Base-by-base conservation (phyloP, 495 filamentous ascomycete genomes). In the Cercophora sp. region DNA sequence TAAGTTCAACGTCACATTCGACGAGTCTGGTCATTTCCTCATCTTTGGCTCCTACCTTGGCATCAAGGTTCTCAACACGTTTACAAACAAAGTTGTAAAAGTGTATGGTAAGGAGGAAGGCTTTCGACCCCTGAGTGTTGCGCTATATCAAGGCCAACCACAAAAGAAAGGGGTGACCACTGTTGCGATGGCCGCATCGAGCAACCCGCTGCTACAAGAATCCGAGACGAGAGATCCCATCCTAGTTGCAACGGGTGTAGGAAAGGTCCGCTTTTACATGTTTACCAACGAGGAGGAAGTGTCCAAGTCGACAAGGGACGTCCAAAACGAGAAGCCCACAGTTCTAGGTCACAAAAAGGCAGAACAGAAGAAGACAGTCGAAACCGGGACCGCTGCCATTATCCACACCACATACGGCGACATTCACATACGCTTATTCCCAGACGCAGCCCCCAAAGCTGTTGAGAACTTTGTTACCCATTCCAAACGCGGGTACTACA, bases 391-490 rank as follows among this genome's bases (percentile, higher is more conserved):
- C 0, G 76, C 85, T 0, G 93, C 91, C 4, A 81, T 92, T 43
- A 76, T 99, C 8, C 93, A 97, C 73, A 99, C 93, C 2, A 92
- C 85, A 1, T 85, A 91, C 65, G 93, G 93, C 48, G 93, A 99
- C 66, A 96, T 99, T 56, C 88, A 93, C 55, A 82, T 99, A 41
- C 88, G 93, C 0, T 78, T 99, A 16, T 99, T 90, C 76, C 92
- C 94, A 0, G 85, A 91, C 50, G 89, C 89, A 0, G 91, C 93
- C 1, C 94, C 93, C 25, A 91, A 90, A 61, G 86, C 93, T 0
- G 93, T 99, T n/a, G 94, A 99, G 74, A 99, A 99, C 70, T 99
- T 99, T 64, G 88, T 91, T 42, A 94, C 90, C 0, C 93, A 97
- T 55, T 79, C 89, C 1, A 86, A 84, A 47, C 82, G 81, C 46